Evolutionary conservation across 2,329 filamentous ascomycete genomes (phyloP), one percentile per base, ranked within the genome.

Genomic region (Microdochium trichocladiopsis): DNA sequence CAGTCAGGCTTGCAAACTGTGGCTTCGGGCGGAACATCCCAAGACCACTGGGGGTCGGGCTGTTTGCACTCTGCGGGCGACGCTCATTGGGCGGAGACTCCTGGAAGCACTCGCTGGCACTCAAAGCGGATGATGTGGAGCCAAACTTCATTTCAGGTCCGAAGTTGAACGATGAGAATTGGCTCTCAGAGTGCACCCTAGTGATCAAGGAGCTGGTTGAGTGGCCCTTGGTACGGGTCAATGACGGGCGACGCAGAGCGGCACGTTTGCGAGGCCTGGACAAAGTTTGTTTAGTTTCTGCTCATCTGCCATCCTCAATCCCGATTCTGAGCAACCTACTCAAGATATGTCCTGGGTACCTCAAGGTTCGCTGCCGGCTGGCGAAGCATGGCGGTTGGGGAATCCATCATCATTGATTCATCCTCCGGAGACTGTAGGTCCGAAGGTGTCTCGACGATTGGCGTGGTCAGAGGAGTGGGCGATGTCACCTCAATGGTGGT

Each of bases 21-120:
- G 83, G 76, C 61, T 87, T 85, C 48, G 82, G 70, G 41, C 86
- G 83, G 21, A 84, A 77, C 21, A 80, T 75, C n/a, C 78, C 75
- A 58, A 83, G 75, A 47, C 81, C 72, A 54, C 69, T 74, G 53
- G 73, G 71, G 56, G 71, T 79, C 47, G 75, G 82, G 61, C 80
- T 86, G 63, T 80, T 80, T 51, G 82, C 79, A 33, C 83, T 81
- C 51, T 80, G 73, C 24, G 81, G 73, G 51, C 82, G 77, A 53
- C 80, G 77, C 60, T 92, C 85, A 57, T 86, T 86, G 14, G 86
- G 84, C 2, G 92, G 88, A 12, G 90, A 94, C 58, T 87, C 83
- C 57, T 85, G 78, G 66, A 95, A 95, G 74, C 87, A 90, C 66
- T 95, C 89, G 60, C 85, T 83, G 47, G 94, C 70, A 16, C 87